Evolutionary conservation across 306 rosid species (phyloP), one percentile per base, ranked within the genome.

Genomic region (Fagus crenata): DNA sequence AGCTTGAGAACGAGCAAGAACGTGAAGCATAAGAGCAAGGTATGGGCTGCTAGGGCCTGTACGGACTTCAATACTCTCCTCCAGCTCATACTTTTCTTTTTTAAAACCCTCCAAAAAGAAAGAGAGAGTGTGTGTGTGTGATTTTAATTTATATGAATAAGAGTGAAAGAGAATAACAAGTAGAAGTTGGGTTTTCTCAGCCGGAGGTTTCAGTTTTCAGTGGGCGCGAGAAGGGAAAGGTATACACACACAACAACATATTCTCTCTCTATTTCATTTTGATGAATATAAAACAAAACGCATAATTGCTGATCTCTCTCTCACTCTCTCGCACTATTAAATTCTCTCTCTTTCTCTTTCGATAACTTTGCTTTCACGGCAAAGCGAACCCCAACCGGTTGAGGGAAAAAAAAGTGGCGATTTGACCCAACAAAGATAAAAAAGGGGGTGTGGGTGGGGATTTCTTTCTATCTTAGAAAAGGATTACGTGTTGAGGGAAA

Each of bases 1-100:
- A 96, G 98, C 94, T 91, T 96, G 85, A 96, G 85, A 79, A 96
- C 90, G 64, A 96, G 97, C 74, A 96, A 75, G 6, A 89, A 90
- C 69, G 98, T 96, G 84, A 93, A 96, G 82, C 80, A 87, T n/a
- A 93, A 72, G 40, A 91, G 97, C 63, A 89, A 83, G 77, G 78
- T 80, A 80, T 96, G 99, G n/a, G 98, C 98, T 41, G 87, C 85
- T 14, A 93, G 76, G 53, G 96, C 92, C 78, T 92, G 98, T 5
- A 88, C 90, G 49, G 99, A 91, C 80, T 87, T 91, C 93, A 96
- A 91, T 6, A 96, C 98, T 76, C 97, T 93, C 69, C 93, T 84
- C 99, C 99, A 96, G 83, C 85, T 91, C 98, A 85, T 92, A 81
- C 76, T 61, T 54, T 61, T 35, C 68, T 43, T 39, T 4, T 60